Conservation (phyloP, 306 rosid species). For the Castanospermum australe region DNA sequence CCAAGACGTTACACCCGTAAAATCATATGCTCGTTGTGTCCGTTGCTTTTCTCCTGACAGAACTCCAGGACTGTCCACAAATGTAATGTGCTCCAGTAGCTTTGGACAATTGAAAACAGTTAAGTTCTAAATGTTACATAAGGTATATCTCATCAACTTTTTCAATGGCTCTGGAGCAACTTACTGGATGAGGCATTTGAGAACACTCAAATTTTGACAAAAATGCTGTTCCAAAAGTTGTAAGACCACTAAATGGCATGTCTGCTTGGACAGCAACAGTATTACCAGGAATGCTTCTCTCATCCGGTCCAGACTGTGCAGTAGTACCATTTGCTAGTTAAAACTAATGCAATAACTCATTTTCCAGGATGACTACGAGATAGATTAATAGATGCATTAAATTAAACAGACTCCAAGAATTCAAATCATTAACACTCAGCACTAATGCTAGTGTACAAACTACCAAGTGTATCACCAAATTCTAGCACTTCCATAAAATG, state of each 20-base stretch:
- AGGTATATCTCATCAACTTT: neutral
- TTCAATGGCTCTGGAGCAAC: constrained; percentile 31
- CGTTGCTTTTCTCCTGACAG: constrained; percentile 95
- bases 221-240: constrained; percentile 84
- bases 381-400: neutral
- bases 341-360: constrained; percentile 17
- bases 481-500: neutral
- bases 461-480: neutral
- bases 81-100: constrained; percentile 86
- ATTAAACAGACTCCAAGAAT: neutral
- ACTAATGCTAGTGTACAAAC: neutral
- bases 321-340: constrained; percentile 23
- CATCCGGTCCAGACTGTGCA: constrained; percentile 86
- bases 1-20: constrained; percentile 93
- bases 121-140: neutral
- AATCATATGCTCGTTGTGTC: constrained; percentile 83
- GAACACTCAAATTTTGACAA: constrained; percentile 92
- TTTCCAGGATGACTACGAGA: constrained; percentile 20
- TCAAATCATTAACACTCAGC: neutral
- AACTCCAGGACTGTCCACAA: constrained; percentile 96
- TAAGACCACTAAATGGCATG: constrained; percentile 93
- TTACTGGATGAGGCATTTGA: constrained; percentile 91
- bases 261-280: constrained; percentile 93
- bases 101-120: constrained; percentile 18
- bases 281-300: constrained; percentile 92